phyloP scores from a whole-genome alignment of 345 rosid species.

The Lepidium aucheri region DNA sequence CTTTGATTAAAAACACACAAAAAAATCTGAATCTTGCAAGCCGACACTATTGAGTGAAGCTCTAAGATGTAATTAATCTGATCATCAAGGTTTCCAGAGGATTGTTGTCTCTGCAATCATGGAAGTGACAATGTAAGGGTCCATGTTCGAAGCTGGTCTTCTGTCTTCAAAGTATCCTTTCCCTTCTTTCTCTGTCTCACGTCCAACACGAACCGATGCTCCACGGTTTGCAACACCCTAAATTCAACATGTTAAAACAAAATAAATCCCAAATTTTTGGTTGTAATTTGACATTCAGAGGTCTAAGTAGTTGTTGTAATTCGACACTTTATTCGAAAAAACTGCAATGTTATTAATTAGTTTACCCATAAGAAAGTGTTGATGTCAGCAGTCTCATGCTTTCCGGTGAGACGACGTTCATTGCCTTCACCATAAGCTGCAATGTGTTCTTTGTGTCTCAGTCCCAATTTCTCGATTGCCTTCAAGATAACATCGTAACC shows the following conservation, averaged over 20 bases:
- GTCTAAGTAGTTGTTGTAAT: no score
- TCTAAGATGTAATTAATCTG: not conserved
- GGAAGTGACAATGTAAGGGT: constrained; percentile 73
- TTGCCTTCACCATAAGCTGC: constrained; percentile 91
- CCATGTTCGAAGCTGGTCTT: constrained; percentile 80
- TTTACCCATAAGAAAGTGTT: constrained; percentile 76
- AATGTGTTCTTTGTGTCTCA: constrained; percentile 76
- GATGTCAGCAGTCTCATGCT: constrained; percentile 72
- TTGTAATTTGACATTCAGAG: no score
- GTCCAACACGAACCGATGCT: constrained; percentile 61
- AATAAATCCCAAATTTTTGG: no score
- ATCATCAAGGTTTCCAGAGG: constrained; percentile 39
- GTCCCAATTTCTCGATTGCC: constrained; percentile 65
- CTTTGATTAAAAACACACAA: not conserved
- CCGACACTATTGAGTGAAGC: not conserved
- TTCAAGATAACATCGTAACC: constrained; percentile 64
- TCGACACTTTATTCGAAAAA: no score
- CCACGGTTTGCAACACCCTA: constrained; percentile 78
- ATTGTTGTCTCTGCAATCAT: constrained; percentile 70
- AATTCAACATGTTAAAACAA: not conserved
- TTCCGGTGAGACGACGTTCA: constrained; percentile 74
- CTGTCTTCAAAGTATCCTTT: constrained; percentile 76
- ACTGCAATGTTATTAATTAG: not conserved
- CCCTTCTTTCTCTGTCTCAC: constrained; percentile 64
- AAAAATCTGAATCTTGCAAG: not conserved